Evolutionary conservation across 306 rosid genomes (phyloP).

Genomic region (Prunus mongolica): DNA sequence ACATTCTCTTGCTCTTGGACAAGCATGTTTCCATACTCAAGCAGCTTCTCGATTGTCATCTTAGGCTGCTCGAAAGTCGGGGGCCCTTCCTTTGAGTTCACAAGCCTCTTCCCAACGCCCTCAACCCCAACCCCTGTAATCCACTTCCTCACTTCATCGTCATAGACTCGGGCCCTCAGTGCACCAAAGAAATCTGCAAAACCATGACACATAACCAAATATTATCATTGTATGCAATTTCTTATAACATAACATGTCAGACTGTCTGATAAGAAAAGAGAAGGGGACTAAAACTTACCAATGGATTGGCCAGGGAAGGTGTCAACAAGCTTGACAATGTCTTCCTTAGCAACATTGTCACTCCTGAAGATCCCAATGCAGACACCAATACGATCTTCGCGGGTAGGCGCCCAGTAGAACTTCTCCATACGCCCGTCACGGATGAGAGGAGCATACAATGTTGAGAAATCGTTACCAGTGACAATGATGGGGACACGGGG

Average conservation of each 20-base stretch:
- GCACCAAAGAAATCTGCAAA: conserved; percentile 50
- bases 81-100: conserved; percentile 49
- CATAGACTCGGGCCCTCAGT: conserved; percentile 49
- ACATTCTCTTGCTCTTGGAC: conserved; percentile 56
- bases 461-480: conserved; percentile 97
- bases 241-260: not conserved
- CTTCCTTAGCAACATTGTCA: conserved; percentile 44
- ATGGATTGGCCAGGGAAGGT: conserved; percentile 98
- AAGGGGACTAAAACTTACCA: conserved; percentile 34
- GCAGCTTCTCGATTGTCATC: conserved; percentile 44
- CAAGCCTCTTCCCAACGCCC: conserved; percentile 40
- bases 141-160: conserved; percentile 61
- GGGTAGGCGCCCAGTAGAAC: conserved; percentile 98
- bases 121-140: conserved; percentile 29
- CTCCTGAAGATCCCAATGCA: conserved; percentile 76
- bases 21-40: conserved; percentile 53
- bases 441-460: conserved; percentile 92
- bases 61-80: conserved; percentile 48
- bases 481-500: conserved; percentile 92
- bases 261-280: no score
- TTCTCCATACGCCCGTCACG: conserved; percentile 99
- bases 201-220: not conserved
- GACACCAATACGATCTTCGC: conserved; percentile 87
- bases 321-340: conserved; percentile 75
- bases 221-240: not conserved